Conservation (phyloP, 371 early-diverging fungal genomes). For the Dichotomocladium elegans region DNA sequence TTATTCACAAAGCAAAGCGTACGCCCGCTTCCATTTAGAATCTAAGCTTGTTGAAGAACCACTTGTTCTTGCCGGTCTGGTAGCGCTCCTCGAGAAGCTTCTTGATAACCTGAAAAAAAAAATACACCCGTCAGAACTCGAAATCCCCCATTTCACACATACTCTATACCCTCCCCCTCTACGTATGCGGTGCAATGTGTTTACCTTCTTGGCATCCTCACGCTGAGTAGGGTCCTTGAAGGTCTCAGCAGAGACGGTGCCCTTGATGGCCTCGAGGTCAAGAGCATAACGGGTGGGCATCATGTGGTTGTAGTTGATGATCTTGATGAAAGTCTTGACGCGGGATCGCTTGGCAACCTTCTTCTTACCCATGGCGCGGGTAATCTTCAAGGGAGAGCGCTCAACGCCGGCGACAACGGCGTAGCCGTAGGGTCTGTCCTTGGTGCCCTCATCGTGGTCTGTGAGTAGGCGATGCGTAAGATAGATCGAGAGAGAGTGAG, state of each 20-base stretch:
- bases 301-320: constrained; percentile 98
- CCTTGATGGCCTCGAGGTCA: constrained; percentile 87
- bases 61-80: constrained; percentile 98
- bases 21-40: constrained; percentile 78
- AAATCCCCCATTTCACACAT: neutral
- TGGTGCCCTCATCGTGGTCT: constrained; percentile 85
- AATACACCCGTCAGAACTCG: neutral
- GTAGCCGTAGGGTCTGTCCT: constrained; percentile 94
- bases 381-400: constrained; percentile 94
- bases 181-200: no score
- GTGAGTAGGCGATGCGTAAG: neutral
- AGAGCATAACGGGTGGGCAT: constrained; percentile 96
- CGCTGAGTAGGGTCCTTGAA: constrained; percentile 95
- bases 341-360: constrained; percentile 91
- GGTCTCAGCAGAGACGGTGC: constrained; percentile 79
- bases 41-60: constrained; percentile 99
- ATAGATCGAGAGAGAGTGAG: neutral
- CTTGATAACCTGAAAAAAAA: constrained; percentile 64
- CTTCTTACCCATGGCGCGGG: constrained; percentile 92
- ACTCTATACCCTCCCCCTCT: neutral
- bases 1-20: neutral
- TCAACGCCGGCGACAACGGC: constrained; percentile 97
- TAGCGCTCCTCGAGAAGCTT: constrained; percentile 94
- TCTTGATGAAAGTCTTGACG: constrained; percentile 98
- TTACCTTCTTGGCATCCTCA: constrained; percentile 79